Evolutionary conservation across 208 protist species (phyloP).

Genomic region (Leishmania arabica): DNA sequence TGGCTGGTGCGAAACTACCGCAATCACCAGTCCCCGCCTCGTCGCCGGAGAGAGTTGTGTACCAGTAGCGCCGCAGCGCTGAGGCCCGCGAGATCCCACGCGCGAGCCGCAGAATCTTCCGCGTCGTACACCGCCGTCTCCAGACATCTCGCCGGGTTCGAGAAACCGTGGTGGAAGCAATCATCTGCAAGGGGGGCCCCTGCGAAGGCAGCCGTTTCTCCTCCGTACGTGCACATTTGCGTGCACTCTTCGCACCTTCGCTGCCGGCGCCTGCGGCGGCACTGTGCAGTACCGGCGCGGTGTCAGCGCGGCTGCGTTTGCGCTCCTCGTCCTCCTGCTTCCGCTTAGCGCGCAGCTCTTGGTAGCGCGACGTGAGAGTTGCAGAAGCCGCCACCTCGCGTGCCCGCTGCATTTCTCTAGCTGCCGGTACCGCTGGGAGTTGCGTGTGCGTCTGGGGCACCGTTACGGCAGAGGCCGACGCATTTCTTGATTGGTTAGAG

Average conservation of each 20-base stretch:
- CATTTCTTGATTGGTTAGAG: not conserved
- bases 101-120: constrained; percentile 20
- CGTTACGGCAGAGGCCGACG: not conserved
- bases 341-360: constrained; percentile 16
- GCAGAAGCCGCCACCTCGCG: constrained; percentile 12
- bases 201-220: not conserved
- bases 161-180: not conserved
- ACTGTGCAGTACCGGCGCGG: not conserved
- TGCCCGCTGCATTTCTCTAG: not conserved
- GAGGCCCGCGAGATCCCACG: constrained; percentile 15
- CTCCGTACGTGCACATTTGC: not conserved
- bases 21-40: not conserved
- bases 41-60: constrained; percentile 8
- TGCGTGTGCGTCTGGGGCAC: not conserved
- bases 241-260: not conserved
- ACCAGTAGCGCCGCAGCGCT: constrained; percentile 31
- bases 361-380: constrained; percentile 11
- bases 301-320: not conserved
- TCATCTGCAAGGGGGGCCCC: not conserved
- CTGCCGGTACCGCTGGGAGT: not conserved
- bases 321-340: constrained; percentile 2
- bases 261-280: not conserved
- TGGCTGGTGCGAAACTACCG: not conserved
- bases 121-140: constrained; percentile 21
- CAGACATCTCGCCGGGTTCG: constrained; percentile 15